Conservation (phyloP, 257 asterid species). For the Rauvolfia tetraphylla region DNA sequence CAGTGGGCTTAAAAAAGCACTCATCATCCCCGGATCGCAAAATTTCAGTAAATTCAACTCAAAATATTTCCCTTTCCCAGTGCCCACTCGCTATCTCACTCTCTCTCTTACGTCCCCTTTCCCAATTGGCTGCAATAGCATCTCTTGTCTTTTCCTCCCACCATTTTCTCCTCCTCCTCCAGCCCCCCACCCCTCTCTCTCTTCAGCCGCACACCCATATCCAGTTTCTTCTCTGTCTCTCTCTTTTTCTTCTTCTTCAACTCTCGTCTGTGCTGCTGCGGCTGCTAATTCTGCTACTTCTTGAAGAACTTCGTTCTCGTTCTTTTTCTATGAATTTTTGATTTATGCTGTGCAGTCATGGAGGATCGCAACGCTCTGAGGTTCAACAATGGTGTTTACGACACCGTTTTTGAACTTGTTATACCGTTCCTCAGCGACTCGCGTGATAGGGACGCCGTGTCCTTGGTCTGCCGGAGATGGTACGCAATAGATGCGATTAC, state of each 20-base stretch:
- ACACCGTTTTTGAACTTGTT: conserved; percentile 68
- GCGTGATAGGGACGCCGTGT: conserved; percentile 61
- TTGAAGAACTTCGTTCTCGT: neutral
- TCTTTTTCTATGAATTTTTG: neutral
- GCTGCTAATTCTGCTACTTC: neutral
- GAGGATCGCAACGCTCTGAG: conserved; percentile 4
- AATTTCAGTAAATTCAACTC: too few relatives aligned
- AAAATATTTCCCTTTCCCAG: neutral
- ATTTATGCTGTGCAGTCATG: neutral
- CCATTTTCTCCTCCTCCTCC: neutral
- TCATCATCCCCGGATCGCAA: too few relatives aligned
- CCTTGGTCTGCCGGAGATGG: conserved; percentile 57
- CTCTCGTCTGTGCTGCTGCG: neutral
- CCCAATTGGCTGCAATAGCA: conserved; percentile 5
- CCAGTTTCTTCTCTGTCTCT: too few relatives aligned
- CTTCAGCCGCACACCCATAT: neutral
- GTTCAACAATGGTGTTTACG: conserved; percentile 23
- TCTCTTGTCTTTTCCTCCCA: neutral
- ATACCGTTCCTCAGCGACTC: conserved; percentile 66
- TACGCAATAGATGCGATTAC: conserved; percentile 64
- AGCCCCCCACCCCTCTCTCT: too few relatives aligned
- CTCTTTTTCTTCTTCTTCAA: neutral
- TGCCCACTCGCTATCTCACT: too few relatives aligned
- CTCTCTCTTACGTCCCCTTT: neutral
- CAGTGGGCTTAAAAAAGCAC: too few relatives aligned